phyloP scores from a whole-genome alignment of 2,329 filamentous ascomycete genomes.

The Ophiocordyceps camponoti-leonardi region DNA sequence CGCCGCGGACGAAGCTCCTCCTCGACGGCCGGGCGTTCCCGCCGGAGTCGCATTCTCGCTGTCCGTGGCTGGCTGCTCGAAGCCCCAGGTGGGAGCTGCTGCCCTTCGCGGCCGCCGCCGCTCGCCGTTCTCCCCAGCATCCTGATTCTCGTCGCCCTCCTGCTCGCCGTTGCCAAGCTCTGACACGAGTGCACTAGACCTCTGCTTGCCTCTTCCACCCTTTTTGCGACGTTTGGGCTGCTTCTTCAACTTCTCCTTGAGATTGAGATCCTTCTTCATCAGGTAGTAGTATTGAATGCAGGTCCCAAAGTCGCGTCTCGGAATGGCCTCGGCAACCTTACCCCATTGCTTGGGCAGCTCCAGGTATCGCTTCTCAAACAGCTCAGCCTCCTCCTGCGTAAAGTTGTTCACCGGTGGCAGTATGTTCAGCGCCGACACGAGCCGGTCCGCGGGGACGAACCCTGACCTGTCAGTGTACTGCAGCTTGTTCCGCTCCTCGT shows the following conservation, averaged over 20 bases:
- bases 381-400: constrained; percentile 48
- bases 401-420: constrained; percentile 61
- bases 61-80: constrained; percentile 41
- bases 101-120: constrained; percentile 43
- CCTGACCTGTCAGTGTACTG: constrained; percentile 51
- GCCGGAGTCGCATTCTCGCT: constrained; percentile 40
- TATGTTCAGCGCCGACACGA: constrained; percentile 55
- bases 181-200: constrained; percentile 47
- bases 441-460: constrained; percentile 43
- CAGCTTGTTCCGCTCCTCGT: constrained; percentile 38
- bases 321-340: constrained; percentile 51
- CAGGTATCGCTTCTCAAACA: constrained; percentile 59
- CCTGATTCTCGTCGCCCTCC: constrained; percentile 36
- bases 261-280: constrained; percentile 56
- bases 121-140: constrained; percentile 42
- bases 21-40: constrained; percentile 39
- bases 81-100: constrained; percentile 55
- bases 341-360: constrained; percentile 73
- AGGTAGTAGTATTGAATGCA: constrained; percentile 80
- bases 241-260: constrained; percentile 59
- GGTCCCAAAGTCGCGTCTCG: constrained; percentile 54
- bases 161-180: constrained; percentile 45
- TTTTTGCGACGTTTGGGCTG: constrained; percentile 42
- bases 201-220: constrained; percentile 36
- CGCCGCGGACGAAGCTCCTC: constrained; percentile 17